Conservation (phyloP, 331 rosid species). For the Erythrophleum ivorense region DNA sequence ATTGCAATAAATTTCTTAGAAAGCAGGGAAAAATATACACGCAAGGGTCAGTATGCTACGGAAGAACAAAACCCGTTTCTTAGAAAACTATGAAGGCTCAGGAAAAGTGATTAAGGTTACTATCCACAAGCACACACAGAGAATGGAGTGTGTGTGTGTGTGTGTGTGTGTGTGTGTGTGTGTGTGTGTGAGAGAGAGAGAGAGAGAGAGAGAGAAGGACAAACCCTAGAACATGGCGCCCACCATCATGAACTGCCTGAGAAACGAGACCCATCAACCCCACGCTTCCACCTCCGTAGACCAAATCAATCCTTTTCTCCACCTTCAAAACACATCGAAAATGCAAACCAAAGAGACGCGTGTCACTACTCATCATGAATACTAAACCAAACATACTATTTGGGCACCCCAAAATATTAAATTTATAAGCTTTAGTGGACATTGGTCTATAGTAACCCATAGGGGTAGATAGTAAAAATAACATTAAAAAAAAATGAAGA, state of each 20-base stretch:
- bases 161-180: too few species aligned
- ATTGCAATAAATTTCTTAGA: constrained; percentile 37
- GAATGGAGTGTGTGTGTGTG: constrained; percentile 14
- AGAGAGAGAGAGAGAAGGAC: constrained; percentile 46
- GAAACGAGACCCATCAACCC: constrained; percentile 99
- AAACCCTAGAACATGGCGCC: constrained; percentile 99
- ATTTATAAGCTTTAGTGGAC: constrained; percentile 11
- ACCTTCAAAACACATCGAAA: constrained; percentile 69
- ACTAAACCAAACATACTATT: constrained; percentile 20
- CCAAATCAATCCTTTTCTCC: constrained; percentile 94
- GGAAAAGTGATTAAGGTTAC: background rate
- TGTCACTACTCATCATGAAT: constrained; percentile 50
- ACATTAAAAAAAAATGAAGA: background rate
- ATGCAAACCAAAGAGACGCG: constrained; percentile 53
- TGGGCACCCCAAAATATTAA: background rate
- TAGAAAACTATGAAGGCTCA: background rate
- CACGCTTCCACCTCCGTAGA: constrained; percentile 99
- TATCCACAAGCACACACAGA: background rate
- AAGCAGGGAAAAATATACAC: constrained; percentile 38
- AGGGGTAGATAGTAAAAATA: background rate
- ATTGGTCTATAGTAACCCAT: background rate
- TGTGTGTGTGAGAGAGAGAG: background rate
- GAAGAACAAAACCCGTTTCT: constrained; percentile 32
- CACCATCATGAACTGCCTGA: constrained; percentile 99
- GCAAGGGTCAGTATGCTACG: constrained; percentile 42